Base-by-base conservation (phyloP, 2,329 filamentous ascomycete genomes). In the Colletotrichum sp. region DNA sequence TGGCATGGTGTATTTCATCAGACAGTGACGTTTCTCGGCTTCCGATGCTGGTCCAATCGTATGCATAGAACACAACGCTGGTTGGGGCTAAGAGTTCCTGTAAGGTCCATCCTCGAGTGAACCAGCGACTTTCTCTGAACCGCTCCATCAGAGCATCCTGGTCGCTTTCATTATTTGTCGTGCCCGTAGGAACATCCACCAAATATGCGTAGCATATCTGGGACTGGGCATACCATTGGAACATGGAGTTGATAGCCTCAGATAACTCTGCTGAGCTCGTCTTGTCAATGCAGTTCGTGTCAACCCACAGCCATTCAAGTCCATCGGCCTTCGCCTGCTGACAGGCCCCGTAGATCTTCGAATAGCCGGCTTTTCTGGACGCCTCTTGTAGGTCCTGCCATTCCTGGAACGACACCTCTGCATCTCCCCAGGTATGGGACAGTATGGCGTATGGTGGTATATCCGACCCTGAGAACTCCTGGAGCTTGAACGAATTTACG, bases 371-470 rank as follows among this genome's bases (percentile, higher is more conserved):
- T 28, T 63, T 70, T 3, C 26, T 62, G 7, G 52, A 18, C 5
- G 28, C 52, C 26, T 26, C 5, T 8, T 62, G 15, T 18, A 39
- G 30, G 8, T 70, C 21, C 4, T 60, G 21, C 67, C 67, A 63
- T 32, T 75, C 77, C n/a, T 79, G 77, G 64, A 78, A 79, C 7
- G 78, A 79, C 39, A 82, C 80, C 63, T 83, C 82, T 18, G 81
- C 81, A 3, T 75, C 44, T 18, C 74, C 79, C 79, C 81, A 82
- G 15, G 81, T 81, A 66, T 83, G 82, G 12, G 82, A 83, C 16
- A 83, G 72, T 44, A 83, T 82, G 62, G 81, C 81, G 71, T 83
- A 83, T 49, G 77, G 75, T 4, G 82, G 81, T 15, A 79, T 78
- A 2, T 21, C 6, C 1, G 32, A 9, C 13, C 67, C 67, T 4